Base-by-base conservation (phyloP, 2,329 filamentous ascomycete species). In the Fusarium sterilihyphosum region DNA sequence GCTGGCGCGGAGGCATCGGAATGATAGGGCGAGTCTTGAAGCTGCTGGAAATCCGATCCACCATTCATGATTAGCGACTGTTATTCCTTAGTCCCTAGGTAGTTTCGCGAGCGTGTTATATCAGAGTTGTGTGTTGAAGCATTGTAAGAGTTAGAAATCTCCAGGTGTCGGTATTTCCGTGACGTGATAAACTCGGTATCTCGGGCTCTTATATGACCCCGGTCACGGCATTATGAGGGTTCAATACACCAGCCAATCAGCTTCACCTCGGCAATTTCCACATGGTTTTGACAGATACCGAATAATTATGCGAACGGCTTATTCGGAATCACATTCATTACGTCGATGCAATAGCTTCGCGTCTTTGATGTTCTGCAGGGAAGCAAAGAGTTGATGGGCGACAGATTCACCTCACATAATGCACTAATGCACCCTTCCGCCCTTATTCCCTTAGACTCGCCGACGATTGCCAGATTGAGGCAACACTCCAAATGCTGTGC, bases 131-230 rank as follows among this genome's bases (percentile, higher is more conserved):
- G 2, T 14, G n/a, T 13, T 13, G 20, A 16, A 8, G 12, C 9
- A 35, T 26, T 26, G 38, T 24, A 37, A 26, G 24, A 47, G 14
- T 29, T 26, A n/a, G 22, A 8, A 62, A 31, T 37, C 18, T 24
- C 29, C 11, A 38, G 26, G 17, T 17, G 12, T 68, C 20, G 46
- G 18, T 26, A 24, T 37, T 53, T 18, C 53, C 54, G 46, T 40
- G 31, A 24, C 18, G 8, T 66, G 41, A 31, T 33, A 26, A n/a
- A 35, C 67, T 69, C 67, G 67, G 67, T n/a, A 17, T 69, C 67
- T 69, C 67, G 67, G 67, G 67, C 33, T 64, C 49, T 69, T 70
- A 9, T 6, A 29, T 8, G 4, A 52, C 33, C 65, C 67, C 67
- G 67, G 65, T 56, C 49, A 33, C 54, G 57, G 47, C 47, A 20